Evolutionary conservation across 768 basidiomycete genomes (phyloP).

Genomic region (Hygrophorus pudorinus): DNA sequence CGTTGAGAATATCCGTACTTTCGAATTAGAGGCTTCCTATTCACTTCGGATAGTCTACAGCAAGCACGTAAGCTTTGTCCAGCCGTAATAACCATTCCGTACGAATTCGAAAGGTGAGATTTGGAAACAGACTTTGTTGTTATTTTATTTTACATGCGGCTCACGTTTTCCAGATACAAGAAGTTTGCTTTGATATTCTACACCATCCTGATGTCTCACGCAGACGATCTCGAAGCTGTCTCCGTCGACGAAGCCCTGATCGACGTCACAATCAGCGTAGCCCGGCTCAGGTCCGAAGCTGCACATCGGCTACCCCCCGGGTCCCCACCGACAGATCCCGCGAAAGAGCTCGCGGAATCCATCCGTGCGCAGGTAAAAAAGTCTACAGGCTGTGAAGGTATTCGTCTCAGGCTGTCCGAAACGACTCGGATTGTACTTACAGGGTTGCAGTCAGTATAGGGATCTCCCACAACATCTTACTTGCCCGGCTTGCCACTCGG

Average conservation of each 20-base stretch:
- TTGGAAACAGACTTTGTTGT: background rate
- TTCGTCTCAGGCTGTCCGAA: conserved; percentile 6
- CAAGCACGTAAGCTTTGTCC: conserved; percentile 76
- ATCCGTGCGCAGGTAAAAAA: conserved; percentile 70
- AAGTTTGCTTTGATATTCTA: conserved; percentile 82
- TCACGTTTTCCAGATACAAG: conserved; percentile 52
- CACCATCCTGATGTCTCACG: conserved; percentile 80
- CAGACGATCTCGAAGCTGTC: conserved; percentile 89
- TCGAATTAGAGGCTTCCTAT: background rate
- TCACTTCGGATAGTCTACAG: conserved; percentile 44
- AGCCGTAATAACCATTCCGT: conserved; percentile 66
- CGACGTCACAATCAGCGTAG: conserved; percentile 65
- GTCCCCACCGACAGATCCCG: conserved; percentile 37
- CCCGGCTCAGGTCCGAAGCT: conserved; percentile 23
- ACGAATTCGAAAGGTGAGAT: conserved; percentile 79
- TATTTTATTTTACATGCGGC: background rate
- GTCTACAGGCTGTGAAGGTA: conserved; percentile 83
- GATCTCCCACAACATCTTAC: conserved; percentile 82
- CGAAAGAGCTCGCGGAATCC: conserved; percentile 69
- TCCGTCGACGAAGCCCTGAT: conserved; percentile 95
- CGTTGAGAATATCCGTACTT: conserved; percentile 8
- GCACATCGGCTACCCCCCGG: conserved; percentile 12
- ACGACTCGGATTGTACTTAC: background rate
- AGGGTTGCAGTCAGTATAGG: conserved; percentile 72
- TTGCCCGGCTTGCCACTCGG: conserved; percentile 87